A percentile compares a stretch with the other conserved stretches of the same genome.
Conservation (phyloP, 176 grass and related monocot genomes). For the Dactylis glomerata region DNA sequence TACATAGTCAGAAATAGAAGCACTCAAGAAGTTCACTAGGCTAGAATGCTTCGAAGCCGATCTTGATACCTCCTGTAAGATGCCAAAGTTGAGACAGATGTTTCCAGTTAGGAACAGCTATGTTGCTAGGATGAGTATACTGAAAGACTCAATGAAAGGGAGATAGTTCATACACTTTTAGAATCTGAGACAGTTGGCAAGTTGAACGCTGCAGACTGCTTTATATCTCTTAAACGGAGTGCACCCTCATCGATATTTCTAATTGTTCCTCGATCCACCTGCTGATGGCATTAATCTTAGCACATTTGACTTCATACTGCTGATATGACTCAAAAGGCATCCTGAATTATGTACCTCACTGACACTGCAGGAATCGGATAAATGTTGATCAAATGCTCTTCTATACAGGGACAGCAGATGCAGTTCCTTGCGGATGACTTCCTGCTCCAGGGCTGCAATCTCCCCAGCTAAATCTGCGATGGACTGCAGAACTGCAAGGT, state of each 20-base stretch:
- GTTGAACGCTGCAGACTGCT: slow-evolving; percentile 36
- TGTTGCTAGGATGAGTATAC: neutral
- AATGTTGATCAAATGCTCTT: slow-evolving; percentile 73
- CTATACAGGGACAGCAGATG: slow-evolving; percentile 81
- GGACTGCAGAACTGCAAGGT: slow-evolving; percentile 50
- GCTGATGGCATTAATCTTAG: slow-evolving; percentile 21
- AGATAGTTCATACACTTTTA: slow-evolving; percentile 28
- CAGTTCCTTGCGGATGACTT: slow-evolving; percentile 72
- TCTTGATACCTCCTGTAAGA: slow-evolving; percentile 52
- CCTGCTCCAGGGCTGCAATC: slow-evolving; percentile 85
- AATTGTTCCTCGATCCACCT: slow-evolving; percentile 43
- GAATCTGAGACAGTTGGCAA: slow-evolving; percentile 37
- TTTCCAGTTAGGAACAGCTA: slow-evolving; percentile 5
- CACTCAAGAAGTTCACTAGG: slow-evolving; percentile 77
- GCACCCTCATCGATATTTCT: slow-evolving; percentile 37
- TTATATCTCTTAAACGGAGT: slow-evolving; percentile 48
- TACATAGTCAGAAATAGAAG: slow-evolving; percentile 56
- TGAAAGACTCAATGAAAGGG: neutral
- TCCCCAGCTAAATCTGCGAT: slow-evolving; percentile 67
- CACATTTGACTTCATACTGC: neutral
- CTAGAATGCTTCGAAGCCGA: slow-evolving; percentile 49
- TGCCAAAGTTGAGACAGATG: neutral
- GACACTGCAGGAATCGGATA: slow-evolving; percentile 37
- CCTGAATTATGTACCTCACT: slow-evolving; percentile 32
- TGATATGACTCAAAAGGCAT: neutral